A percentile compares a stretch with the other conserved stretches of the same genome.
These are phyloP conservation scores for Calonectria pauciramosa DNA, from an alignment of 2,329 filamentous ascomycete species.

Conservation along the genomic window DNA sequence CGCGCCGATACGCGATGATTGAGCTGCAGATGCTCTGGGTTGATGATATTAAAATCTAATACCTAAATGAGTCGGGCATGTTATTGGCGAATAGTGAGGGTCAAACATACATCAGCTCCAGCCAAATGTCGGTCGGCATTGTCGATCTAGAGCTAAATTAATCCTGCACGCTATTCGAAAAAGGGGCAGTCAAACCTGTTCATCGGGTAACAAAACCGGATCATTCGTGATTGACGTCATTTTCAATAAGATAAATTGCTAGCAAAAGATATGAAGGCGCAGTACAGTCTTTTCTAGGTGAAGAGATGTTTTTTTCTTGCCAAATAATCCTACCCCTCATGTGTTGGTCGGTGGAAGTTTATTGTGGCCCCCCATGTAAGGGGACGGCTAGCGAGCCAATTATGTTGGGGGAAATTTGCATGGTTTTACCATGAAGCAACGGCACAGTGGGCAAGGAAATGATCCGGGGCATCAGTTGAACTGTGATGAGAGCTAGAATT, in stretches of 20 bases:
- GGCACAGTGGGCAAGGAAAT: no score
- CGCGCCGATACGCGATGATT: neutral
- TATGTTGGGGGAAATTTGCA: no score
- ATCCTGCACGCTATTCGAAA: neutral
- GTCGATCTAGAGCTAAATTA: neutral
- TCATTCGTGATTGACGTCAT: neutral
- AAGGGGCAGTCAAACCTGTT: neutral
- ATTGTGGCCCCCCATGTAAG: no score
- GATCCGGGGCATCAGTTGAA: no score
- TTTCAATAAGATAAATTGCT: neutral
- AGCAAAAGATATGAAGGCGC: no score
- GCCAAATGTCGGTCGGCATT: neutral
- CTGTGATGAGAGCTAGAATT: no score
- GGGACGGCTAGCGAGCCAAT: no score
- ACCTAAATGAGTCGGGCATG: neutral
- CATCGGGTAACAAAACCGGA: neutral
- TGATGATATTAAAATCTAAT: neutral
- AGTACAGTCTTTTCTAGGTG: no score
- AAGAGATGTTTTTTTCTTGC: no score
- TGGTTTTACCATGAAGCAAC: no score
- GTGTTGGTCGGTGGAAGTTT: no score
- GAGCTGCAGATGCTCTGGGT: neutral
- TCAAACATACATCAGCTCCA: neutral
- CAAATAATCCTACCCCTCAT: no score
- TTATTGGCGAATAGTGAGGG: neutral